A percentile compares a stretch with the other conserved stretches of the same genome.
These are phyloP conservation scores for Amauroascus niger DNA, from an alignment of 2,329 filamentous ascomycete genomes.

Conservation along the genomic window DNA sequence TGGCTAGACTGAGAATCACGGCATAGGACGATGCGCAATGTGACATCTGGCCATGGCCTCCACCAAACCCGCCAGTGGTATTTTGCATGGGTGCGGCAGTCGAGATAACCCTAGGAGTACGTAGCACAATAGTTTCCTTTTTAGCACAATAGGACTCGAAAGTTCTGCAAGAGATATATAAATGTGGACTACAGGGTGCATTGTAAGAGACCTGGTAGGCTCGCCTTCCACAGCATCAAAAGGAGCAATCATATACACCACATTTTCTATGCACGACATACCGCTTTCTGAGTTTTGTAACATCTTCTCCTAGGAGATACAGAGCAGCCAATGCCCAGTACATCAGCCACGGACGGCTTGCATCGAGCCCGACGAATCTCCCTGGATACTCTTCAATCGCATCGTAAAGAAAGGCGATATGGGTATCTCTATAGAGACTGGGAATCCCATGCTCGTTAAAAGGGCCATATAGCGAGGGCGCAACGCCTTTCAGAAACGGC, in stretches of 20 bases:
- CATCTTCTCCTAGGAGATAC: slow-evolving; percentile 64
- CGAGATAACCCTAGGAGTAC: slow-evolving; percentile 49
- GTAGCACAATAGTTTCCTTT: slow-evolving; percentile 14
- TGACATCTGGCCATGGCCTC: slow-evolving; percentile 80
- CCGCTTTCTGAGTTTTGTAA: slow-evolving; percentile 54
- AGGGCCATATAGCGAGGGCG: slow-evolving; percentile 41
- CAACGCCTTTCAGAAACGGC: slow-evolving; percentile 50
- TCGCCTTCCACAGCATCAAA: not conserved
- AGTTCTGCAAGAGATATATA: slow-evolving; percentile 5
- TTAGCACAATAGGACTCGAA: slow-evolving; percentile 9
- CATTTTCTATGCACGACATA: slow-evolving; percentile 28
- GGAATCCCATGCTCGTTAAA: slow-evolving; percentile 67
- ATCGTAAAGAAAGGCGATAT: slow-evolving; percentile 42
- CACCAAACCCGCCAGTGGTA: slow-evolving; percentile 73
- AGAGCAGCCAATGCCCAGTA: slow-evolving; percentile 84
- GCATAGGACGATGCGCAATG: slow-evolving; percentile 89
- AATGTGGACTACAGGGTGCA: slow-evolving; percentile 1
- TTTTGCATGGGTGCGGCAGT: slow-evolving; percentile 81
- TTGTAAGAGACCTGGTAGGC: not conserved
- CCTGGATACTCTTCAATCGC: slow-evolving; percentile 53
- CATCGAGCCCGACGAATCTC: slow-evolving; percentile 65
- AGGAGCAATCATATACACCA: not conserved
- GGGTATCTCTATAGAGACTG: slow-evolving; percentile 54
- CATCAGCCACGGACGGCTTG: slow-evolving; percentile 83
- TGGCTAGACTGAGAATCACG: slow-evolving; percentile 63